Percentiles rank a stretch among this genome's conserved stretches.
Conservation (phyloP, 441 rosid species). For the Geranium incanum region DNA sequence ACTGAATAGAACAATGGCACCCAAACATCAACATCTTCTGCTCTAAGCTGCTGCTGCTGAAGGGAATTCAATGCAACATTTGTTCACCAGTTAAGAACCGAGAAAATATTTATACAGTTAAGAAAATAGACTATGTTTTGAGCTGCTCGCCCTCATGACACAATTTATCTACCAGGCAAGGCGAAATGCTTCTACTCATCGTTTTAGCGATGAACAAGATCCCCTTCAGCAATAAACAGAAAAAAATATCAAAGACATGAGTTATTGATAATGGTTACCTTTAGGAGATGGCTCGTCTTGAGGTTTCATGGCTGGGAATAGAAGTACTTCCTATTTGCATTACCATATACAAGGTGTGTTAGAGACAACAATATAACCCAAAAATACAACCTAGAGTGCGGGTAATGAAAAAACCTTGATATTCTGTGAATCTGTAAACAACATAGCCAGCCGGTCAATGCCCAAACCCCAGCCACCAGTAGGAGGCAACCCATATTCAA, state of each 20-base stretch:
- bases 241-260: not conserved
- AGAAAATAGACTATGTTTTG: no score
- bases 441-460: constrained; percentile 67
- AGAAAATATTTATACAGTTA: no score
- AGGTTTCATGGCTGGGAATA: constrained; percentile 73
- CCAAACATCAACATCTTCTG: not conserved
- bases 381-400: not conserved
- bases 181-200: not conserved
- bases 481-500: constrained; percentile 84
- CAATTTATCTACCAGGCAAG: not conserved
- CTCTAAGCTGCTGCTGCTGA: not conserved
- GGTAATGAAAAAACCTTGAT: constrained; percentile 46
- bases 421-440: constrained; percentile 79
- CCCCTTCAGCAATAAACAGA: not conserved
- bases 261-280: constrained; percentile 28
- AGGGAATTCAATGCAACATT: not conserved
- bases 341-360: not conserved
- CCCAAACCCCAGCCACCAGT: constrained; percentile 96
- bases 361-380: constrained; percentile 4
- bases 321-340: constrained; percentile 56
- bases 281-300: constrained; percentile 54
- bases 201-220: not conserved
- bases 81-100: not conserved
- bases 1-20: not conserved
- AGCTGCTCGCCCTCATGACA: no score